Percentiles rank a stretch among this genome's conserved stretches.
Conservation (phyloP, 2,329 filamentous ascomycete species). For the Talaromyces sp. region DNA sequence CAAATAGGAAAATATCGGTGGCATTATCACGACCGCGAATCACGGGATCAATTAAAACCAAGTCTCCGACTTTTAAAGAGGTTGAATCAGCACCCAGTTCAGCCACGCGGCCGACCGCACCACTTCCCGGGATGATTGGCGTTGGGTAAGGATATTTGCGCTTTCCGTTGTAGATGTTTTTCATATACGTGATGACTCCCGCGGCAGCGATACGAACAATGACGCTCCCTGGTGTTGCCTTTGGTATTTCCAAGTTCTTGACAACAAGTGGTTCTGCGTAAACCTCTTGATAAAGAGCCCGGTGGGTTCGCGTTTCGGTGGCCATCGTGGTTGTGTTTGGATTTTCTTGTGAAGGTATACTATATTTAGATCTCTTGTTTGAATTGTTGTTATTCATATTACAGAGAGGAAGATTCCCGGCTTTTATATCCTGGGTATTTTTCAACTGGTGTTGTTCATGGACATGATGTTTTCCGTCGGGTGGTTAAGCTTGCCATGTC, state of each 20-base stretch:
- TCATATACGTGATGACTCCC: conserved; percentile 1
- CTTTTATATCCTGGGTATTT: not conserved
- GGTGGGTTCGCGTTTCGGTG: not conserved
- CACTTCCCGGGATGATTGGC: conserved; percentile 3
- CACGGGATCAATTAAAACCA: conserved; percentile 5
- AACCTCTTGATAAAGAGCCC: conserved; percentile 4
- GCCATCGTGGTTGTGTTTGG: not conserved
- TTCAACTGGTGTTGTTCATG: not conserved
- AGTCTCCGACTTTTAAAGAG: conserved; percentile 1
- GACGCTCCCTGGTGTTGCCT: conserved; percentile 1
- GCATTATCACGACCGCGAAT: conserved; percentile 1
- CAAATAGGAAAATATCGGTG: not conserved
- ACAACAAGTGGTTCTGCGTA: conserved; percentile 2
- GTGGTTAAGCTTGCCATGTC: not conserved
- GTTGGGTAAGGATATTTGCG: conserved; percentile 4
- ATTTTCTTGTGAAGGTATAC: not conserved
- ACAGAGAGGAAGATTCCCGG: not conserved
- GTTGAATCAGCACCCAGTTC: conserved; percentile 1
- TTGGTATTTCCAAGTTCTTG: not conserved
- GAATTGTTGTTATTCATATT: not conserved
- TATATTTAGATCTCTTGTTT: not conserved
- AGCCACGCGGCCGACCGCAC: conserved; percentile 6
- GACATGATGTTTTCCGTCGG: not conserved
- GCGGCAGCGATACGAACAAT: conserved; percentile 4
- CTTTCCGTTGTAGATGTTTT: conserved; percentile 7